phyloP scores from a whole-genome alignment of 208 protist species.

The Tritrichomonas musculus region DNA sequence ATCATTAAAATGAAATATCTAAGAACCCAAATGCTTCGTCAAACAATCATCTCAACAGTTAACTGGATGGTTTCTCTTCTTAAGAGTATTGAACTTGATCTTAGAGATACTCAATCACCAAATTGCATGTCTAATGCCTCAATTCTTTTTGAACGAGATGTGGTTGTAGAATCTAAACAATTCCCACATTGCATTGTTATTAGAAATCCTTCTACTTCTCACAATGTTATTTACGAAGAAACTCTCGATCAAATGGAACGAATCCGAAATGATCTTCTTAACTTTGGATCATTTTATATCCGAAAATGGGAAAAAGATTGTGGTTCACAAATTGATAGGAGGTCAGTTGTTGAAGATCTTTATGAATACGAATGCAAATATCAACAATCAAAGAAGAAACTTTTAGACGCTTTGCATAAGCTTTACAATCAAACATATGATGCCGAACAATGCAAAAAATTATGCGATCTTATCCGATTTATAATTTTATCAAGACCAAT shows the following conservation, averaged over 20 bases:
- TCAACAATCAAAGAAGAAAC: background rate
- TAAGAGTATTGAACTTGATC: background rate
- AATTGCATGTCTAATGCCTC: background rate
- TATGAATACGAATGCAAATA: conserved; percentile 27
- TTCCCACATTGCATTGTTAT: conserved; percentile 22
- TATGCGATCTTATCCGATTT: background rate
- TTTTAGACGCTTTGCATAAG: background rate
- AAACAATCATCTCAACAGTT: background rate
- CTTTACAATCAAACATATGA: background rate
- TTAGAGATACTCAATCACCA: background rate
- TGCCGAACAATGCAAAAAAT: background rate
- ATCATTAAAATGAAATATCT: conserved; percentile 23
- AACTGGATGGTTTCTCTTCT: background rate
- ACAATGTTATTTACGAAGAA: conserved; percentile 28
- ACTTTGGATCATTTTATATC: conserved; percentile 16
- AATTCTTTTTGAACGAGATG: background rate
- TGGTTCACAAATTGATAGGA: background rate
- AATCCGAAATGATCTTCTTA: background rate
- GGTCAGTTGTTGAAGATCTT: conserved; percentile 15
- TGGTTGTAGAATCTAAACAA: background rate
- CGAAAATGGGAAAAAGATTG: conserved; percentile 31
- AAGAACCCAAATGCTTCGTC: background rate
- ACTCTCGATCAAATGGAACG: background rate
- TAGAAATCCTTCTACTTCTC: background rate
- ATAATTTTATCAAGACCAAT: background rate